Conservation (phyloP, 2,329 filamentous ascomycete genomes). For the Colletotrichum siamense region DNA sequence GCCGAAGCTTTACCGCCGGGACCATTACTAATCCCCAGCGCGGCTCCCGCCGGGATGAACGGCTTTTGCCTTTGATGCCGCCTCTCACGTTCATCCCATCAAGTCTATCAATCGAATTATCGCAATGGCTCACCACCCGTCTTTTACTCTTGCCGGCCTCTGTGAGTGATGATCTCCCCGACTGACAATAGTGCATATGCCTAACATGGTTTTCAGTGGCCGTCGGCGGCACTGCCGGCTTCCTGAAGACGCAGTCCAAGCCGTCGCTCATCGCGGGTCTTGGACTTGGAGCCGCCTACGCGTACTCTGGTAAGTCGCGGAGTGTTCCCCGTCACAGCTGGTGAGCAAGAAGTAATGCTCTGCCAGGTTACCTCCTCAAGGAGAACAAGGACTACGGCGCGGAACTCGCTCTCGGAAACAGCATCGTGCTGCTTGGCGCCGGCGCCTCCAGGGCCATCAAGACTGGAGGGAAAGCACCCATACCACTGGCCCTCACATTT, state of each 20-base stretch:
- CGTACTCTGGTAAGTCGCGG: slow-evolving; percentile 29
- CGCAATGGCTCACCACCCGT: slow-evolving; percentile 45
- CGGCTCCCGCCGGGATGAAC: background rate
- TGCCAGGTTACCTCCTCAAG: slow-evolving; percentile 43
- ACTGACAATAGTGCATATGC: background rate
- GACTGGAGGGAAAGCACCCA: slow-evolving; percentile 40
- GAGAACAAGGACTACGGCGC: slow-evolving; percentile 47
- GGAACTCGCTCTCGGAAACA: slow-evolving; percentile 46
- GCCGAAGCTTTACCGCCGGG: background rate
- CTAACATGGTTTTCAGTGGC: slow-evolving; percentile 30
- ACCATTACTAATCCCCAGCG: background rate
- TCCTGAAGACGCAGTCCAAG: slow-evolving; percentile 31
- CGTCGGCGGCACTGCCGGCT: slow-evolving; percentile 36
- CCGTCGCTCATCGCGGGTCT: slow-evolving; percentile 38
- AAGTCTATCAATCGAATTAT: background rate
- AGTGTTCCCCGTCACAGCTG: too few relatives aligned
- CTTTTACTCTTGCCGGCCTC: slow-evolving; percentile 43
- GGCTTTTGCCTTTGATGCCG: background rate
- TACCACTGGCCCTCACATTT: slow-evolving; percentile 38
- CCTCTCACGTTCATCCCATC: background rate
- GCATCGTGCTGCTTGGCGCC: slow-evolving; percentile 39
- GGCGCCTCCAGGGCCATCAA: slow-evolving; percentile 43
- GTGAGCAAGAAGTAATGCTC: background rate
- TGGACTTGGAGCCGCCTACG: slow-evolving; percentile 36
- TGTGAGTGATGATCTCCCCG: slow-evolving; percentile 30